These are phyloP conservation scores for Candida verbasci DNA, from an alignment of 805 yeast species.

Conservation along the genomic window DNA sequence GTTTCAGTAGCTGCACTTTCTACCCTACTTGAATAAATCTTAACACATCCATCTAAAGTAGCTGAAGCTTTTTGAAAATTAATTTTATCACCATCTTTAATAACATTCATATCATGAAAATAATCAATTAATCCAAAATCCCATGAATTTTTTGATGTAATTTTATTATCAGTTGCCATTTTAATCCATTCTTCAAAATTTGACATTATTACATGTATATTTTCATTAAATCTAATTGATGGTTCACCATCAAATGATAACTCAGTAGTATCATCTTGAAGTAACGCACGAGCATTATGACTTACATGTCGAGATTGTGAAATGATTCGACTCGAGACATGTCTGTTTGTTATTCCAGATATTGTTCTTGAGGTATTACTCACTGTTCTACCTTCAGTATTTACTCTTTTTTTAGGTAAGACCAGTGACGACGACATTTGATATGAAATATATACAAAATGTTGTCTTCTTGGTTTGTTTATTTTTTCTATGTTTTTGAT, in stretches of 20 bases:
- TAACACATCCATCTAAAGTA: slow-evolving; percentile 91
- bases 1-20: slow-evolving; percentile 92
- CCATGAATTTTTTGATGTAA: slow-evolving; percentile 48
- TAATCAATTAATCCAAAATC: slow-evolving; percentile 48
- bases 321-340: slow-evolving; percentile 9
- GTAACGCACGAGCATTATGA: slow-evolving; percentile 10
- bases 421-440: slow-evolving; percentile 1
- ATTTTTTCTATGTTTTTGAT: slow-evolving; percentile 1
- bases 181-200: slow-evolving; percentile 50
- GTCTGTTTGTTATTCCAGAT: slow-evolving; percentile 4
- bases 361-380: slow-evolving; percentile 2
- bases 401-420: slow-evolving; percentile 8
- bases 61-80: slow-evolving; percentile 90
- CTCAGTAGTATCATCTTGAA: slow-evolving; percentile 16
- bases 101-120: slow-evolving; percentile 46
- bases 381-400: not conserved
- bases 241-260: slow-evolving; percentile 25
- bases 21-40: slow-evolving; percentile 84
- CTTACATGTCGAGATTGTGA: slow-evolving; percentile 14
- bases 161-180: slow-evolving; percentile 44
- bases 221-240: slow-evolving; percentile 39
- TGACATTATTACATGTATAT: slow-evolving; percentile 37
- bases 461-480: no score
- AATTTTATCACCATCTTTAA: slow-evolving; percentile 47
- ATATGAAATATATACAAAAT: not conserved